These are phyloP conservation scores for Albophoma yamanashiensis DNA, from an alignment of 2,329 filamentous ascomycete genomes.

Conservation along the genomic window DNA sequence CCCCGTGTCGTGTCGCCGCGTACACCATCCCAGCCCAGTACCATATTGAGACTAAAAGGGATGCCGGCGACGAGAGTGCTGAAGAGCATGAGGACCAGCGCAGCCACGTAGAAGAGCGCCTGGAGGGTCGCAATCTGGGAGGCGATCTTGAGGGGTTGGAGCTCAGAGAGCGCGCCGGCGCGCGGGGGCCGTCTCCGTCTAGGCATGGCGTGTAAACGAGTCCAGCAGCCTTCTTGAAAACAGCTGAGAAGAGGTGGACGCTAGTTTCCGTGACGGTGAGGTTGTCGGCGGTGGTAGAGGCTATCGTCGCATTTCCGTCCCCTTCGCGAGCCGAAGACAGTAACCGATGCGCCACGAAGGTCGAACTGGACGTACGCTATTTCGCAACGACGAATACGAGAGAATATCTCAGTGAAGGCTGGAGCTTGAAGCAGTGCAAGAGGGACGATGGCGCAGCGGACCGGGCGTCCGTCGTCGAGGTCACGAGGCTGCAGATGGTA, in stretches of 20 bases:
- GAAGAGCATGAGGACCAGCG: conserved; percentile 45
- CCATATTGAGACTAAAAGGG: conserved; percentile 39
- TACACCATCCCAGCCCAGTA: conserved; percentile 48
- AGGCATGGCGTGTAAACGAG: conserved; percentile 28
- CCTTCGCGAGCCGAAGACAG: background rate
- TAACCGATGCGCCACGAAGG: background rate
- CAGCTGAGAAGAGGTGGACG: no score
- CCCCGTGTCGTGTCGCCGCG: conserved; percentile 52
- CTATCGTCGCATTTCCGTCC: background rate
- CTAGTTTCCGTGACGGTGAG: background rate
- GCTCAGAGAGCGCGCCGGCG: conserved; percentile 47
- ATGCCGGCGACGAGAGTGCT: conserved; percentile 47
- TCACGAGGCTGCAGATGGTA: background rate
- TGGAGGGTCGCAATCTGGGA: conserved; percentile 48
- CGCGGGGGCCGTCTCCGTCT: conserved; percentile 47
- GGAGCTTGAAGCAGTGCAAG: background rate
- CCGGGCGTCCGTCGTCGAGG: background rate
- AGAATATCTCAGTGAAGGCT: background rate
- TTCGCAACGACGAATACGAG: background rate
- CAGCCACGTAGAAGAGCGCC: conserved; percentile 41
- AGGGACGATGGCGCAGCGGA: background rate
- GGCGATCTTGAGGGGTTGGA: conserved; percentile 50
- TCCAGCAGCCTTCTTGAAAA: background rate
- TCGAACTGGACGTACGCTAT: background rate
- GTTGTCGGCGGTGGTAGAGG: background rate